A percentile compares a stretch with the other conserved stretches of the same genome.
These are phyloP conservation scores for Trichosporon sp. DNA, from an alignment of 1,284 basidiomycete species.

Conservation along the genomic window DNA sequence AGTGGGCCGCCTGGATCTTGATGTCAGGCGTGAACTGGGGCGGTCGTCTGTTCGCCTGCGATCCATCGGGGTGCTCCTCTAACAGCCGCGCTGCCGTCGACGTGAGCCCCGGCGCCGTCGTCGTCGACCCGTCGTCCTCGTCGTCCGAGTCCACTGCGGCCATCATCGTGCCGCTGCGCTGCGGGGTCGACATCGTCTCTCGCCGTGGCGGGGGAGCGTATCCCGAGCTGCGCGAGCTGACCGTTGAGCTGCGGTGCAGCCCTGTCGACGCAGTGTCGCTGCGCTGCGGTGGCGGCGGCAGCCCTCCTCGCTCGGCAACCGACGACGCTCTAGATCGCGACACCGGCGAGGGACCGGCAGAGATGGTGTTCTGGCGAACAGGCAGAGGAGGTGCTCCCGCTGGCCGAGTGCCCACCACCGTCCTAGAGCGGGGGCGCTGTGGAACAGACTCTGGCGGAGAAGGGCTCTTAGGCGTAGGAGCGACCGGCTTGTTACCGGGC, in stretches of 20 bases:
- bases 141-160: constrained; percentile 34
- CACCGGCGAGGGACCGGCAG: neutral
- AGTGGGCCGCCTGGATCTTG: constrained; percentile 34
- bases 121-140: constrained; percentile 26
- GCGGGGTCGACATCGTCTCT: neutral
- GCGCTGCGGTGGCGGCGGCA: constrained; percentile 23
- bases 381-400: constrained; percentile 14
- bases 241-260: neutral
- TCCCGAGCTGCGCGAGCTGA: neutral
- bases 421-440: constrained; percentile 18
- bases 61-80: constrained; percentile 74
- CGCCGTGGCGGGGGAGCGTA: constrained; percentile 11
- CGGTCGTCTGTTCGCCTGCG: constrained; percentile 71
- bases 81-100: constrained; percentile 39
- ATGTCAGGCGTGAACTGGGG: constrained; percentile 54
- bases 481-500: constrained; percentile 25
- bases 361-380: constrained; percentile 6
- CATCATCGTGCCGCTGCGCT: constrained; percentile 2
- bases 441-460: constrained; percentile 9
- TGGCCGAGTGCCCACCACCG: constrained; percentile 16
- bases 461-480: constrained; percentile 9
- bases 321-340: neutral
- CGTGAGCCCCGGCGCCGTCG: constrained; percentile 16
- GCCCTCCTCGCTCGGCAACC: neutral
- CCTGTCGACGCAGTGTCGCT: constrained; percentile 10